A percentile compares a stretch with the other conserved stretches of the same genome.
phyloP scores from a whole-genome alignment of 2,329 filamentous ascomycete genomes.

The Colletotrichum incanum region DNA sequence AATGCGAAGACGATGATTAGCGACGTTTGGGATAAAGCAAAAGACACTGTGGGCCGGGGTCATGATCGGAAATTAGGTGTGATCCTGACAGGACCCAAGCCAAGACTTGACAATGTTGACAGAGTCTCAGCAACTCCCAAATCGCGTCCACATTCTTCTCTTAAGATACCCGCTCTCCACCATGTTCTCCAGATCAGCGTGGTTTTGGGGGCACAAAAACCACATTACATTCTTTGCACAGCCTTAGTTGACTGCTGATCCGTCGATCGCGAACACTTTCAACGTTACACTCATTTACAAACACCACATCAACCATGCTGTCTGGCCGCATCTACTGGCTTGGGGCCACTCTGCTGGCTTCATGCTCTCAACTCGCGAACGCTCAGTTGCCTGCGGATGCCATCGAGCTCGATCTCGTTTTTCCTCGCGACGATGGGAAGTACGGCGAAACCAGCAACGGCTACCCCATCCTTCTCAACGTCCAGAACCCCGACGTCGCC shows the following conservation, averaged over 20 bases:
- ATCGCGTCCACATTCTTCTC: constrained; percentile 10
- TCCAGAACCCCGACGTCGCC: constrained; percentile 41
- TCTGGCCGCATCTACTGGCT: constrained; percentile 30
- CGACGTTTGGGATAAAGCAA: constrained; percentile 37
- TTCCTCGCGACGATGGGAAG: constrained; percentile 39
- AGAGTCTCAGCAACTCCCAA: neutral
- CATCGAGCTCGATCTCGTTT: constrained; percentile 42
- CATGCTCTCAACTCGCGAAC: constrained; percentile 20
- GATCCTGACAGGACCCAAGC: constrained; percentile 27
- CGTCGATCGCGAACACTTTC: constrained; percentile 23
- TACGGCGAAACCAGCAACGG: constrained; percentile 38
- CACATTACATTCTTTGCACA: constrained; percentile 5
- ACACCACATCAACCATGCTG: constrained; percentile 19
- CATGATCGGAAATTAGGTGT: constrained; percentile 39
- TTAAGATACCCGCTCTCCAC: constrained; percentile 33
- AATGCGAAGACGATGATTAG: constrained; percentile 39
- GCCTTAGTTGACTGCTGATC: constrained; percentile 24
- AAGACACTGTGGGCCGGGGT: constrained; percentile 31
- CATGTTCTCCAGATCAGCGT: constrained; percentile 20
- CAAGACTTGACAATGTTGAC: neutral
- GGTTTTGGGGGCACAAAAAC: constrained; percentile 20
- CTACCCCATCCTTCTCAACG: constrained; percentile 39
- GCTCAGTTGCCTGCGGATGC: constrained; percentile 41
- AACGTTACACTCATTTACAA: constrained; percentile 18
- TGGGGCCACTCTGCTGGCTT: constrained; percentile 27